phyloP scores from a whole-genome alignment of 305 asterid species.

The Ilex paraguariensis region DNA sequence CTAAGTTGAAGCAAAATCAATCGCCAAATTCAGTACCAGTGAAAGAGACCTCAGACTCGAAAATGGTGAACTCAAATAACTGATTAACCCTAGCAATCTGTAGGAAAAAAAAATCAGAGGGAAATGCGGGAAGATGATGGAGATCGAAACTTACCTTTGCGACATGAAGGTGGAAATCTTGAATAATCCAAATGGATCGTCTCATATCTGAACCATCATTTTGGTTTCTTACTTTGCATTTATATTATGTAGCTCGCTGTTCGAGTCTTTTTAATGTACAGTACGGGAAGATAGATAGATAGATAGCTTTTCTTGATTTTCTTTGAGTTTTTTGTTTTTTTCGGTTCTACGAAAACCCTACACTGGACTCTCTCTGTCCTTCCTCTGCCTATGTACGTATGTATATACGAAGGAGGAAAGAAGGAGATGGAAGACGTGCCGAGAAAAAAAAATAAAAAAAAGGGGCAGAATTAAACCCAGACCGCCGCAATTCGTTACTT shows the following conservation, averaged over 20 bases:
- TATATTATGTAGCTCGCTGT: too few species aligned
- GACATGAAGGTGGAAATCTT: slow-evolving; percentile 53
- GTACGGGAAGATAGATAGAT: neutral
- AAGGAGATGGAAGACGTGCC: too few species aligned
- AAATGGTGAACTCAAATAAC: too few species aligned
- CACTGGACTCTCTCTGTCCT: neutral
- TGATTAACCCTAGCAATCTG: neutral
- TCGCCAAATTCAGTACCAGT: too few species aligned
- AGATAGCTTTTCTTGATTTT: neutral
- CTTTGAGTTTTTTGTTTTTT: neutral
- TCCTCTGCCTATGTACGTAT: too few species aligned
- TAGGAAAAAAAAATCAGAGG: neutral
- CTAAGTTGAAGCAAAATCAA: too few species aligned
- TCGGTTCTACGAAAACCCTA: slow-evolving; percentile 26
- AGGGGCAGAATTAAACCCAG: too few species aligned
- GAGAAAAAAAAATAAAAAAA: too few species aligned
- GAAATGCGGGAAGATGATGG: slow-evolving; percentile 26
- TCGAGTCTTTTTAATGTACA: too few species aligned
- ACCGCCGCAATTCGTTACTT: too few species aligned
- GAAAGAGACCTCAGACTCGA: too few species aligned
- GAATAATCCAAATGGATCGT: slow-evolving; percentile 40
- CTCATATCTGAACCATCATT: slow-evolving; percentile 27
- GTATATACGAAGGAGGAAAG: too few species aligned
- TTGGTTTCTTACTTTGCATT: neutral
- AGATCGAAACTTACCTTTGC: slow-evolving; percentile 26